Base-by-base conservation (phyloP, 176 grass and related monocot species). In the Poa pratensis region DNA sequence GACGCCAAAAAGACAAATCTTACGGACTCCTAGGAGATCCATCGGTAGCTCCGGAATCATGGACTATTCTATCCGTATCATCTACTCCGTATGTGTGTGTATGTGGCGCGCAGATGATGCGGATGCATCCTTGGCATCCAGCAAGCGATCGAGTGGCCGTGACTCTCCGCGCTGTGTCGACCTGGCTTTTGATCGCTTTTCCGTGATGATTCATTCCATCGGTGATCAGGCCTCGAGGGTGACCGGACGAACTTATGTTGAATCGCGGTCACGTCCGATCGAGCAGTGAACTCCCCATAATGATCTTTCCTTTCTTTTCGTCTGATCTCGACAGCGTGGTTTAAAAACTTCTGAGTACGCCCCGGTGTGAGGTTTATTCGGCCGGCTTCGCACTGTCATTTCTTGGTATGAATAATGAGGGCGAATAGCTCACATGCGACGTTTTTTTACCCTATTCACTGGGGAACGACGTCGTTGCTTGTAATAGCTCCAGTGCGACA, bases 161-260 rank as follows among this genome's bases (percentile, higher is more conserved):
- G 4, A 26, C 20, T 13, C 60, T 13, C 45, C 45, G 43, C 43
- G 45, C 45, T 26, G 58, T 12, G 23, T 60, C 70, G 79, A 45
- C 65, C 52, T 73, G 65, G 27, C 78, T 46, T 46, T 45, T 50
- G 64, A 71, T 86, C 26, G 65, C 48, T 65, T 83, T 83, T 69
- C 26, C 49, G 35, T 75, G 42, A 76, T 78, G 42, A 79, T 46
- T 64, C 58, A 27, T 45, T 83, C 54, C 64, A 23, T 22, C 55
- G 24, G 6, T 17, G 34, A 39, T 70, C 9, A 14, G 67, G 66
- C 34, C 1, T 2, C 66, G 42, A 88, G 40, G 83, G 37, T 16
- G 42, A 53, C 37, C 10, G 68, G 67, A 55, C 80, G 57, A 60
- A 75, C 69, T 50, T 63, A 37, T 68, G 59, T 17, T 73, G 80